phyloP scores from a whole-genome alignment of 148 eudicot genomes.

The Fagopyrum esculentum region DNA sequence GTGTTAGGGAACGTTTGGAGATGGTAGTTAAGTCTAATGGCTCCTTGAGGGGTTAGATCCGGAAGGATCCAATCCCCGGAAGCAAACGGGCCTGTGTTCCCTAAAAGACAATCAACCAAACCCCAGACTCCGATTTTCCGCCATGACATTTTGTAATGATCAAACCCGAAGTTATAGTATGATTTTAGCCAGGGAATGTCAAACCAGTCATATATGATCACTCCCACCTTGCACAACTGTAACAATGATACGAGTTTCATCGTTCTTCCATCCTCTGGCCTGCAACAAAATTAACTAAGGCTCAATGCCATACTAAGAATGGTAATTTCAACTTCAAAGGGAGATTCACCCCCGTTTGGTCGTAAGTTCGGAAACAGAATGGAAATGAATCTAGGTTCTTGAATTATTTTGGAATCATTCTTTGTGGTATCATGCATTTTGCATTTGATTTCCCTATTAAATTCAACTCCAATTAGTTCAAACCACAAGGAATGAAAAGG shows the following conservation, averaged over 20 bases:
- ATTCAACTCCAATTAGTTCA: too few species aligned
- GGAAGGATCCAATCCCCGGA: constrained; percentile 98
- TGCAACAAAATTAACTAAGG: constrained; percentile 17
- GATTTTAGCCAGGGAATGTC: constrained; percentile 73
- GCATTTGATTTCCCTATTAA: too few species aligned
- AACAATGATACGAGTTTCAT: constrained; percentile 65
- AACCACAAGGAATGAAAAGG: too few species aligned
- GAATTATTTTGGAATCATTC: too few species aligned
- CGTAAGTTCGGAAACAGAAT: too few species aligned
- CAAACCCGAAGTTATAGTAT: constrained; percentile 86
- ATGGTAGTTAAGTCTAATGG: constrained; percentile 57
- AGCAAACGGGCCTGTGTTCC: constrained; percentile 81
- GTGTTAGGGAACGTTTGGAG: constrained; percentile 76
- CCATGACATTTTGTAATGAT: constrained; percentile 88
- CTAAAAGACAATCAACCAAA: constrained; percentile 63
- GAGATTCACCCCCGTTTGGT: too few species aligned
- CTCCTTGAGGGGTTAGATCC: constrained; percentile 77
- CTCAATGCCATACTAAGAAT: not conserved
- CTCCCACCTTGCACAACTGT: constrained; percentile 70
- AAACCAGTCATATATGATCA: constrained; percentile 81
- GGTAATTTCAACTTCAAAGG: too few species aligned
- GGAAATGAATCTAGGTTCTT: too few species aligned
- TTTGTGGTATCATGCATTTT: too few species aligned
- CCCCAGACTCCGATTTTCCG: constrained; percentile 72
- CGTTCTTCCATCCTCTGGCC: constrained; percentile 77